These are phyloP conservation scores for Russula emetica DNA, from an alignment of 768 basidiomycete species.

Conservation along the genomic window DNA sequence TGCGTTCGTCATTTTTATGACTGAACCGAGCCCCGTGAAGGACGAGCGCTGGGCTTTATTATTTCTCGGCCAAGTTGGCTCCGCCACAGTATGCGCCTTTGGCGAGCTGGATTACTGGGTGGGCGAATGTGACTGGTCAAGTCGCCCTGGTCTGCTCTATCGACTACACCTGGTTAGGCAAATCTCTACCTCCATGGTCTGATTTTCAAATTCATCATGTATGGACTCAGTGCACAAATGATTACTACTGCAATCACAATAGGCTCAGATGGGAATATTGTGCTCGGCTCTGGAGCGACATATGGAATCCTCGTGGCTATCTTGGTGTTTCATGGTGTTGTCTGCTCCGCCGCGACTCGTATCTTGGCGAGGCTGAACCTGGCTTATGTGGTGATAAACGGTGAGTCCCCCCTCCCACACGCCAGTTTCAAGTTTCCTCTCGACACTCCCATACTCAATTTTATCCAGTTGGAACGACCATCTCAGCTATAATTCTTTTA, in stretches of 20 bases:
- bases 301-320: constrained; percentile 65
- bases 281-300: constrained; percentile 56
- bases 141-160: constrained; percentile 68
- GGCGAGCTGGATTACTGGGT: constrained; percentile 64
- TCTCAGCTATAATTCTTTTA: constrained; percentile 58
- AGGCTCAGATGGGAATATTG: constrained; percentile 47
- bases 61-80: constrained; percentile 72
- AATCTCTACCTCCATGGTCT: constrained; percentile 2
- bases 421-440: constrained; percentile 8
- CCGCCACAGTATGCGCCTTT: constrained; percentile 56
- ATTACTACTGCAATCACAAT: constrained; percentile 68
- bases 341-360: constrained; percentile 66
- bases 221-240: constrained; percentile 57
- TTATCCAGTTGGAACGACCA: constrained; percentile 53
- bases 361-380: constrained; percentile 65
- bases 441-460: not conserved
- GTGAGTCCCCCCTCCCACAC: constrained; percentile 35
- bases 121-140: constrained; percentile 73
- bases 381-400: constrained; percentile 63
- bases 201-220: not conserved
- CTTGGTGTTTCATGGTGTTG: constrained; percentile 59
- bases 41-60: constrained; percentile 75
- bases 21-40: constrained; percentile 35
- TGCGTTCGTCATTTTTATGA: not conserved
- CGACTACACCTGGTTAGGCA: constrained; percentile 59